Base-by-base conservation (phyloP, 2,329 filamentous ascomycete species). In the Epichloe sp. region DNA sequence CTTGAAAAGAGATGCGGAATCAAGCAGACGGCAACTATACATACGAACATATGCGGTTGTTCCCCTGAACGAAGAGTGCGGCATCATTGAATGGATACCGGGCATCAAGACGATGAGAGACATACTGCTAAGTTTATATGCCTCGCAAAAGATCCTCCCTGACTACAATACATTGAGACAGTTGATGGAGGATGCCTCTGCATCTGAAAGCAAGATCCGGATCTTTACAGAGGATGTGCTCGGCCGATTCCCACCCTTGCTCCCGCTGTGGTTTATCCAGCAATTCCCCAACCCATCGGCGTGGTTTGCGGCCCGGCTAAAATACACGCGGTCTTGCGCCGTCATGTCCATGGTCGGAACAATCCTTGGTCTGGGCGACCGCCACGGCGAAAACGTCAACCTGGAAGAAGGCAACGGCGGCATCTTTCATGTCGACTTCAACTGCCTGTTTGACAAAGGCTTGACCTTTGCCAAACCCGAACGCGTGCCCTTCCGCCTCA, bases 271-370 rank as follows among this genome's bases (percentile, higher is more conserved):
- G 93, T 99, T 98, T 66, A 81, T 93, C 19, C 86, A 95, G 59
- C 88, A 89, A 59, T 99, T 96, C 63, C 89, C 93, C 0, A 89
- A 95, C 62, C 90, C 94, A 4, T 87, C 88, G 12, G 77, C 84
- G 1, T 99, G 93, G 93, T 94, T 98, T 66, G 79, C 82, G 2
- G 90, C 91, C 10, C 81, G 93, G 7, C 75, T 97, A 44, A 80
- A 83, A 45, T 99, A 97, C 68, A 94, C 93, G 2, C 82, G 93
- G 4, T 95, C 93, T 1, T 91, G 87, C 61, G 93, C 94, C 11
- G 93, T 98, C 58, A 98, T 98, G 90, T 95, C 89, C n/a, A 98
- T 99, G 80, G 88, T 95, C 4, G 93, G 93, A 47, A 94, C 95
- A 52, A 90, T 97, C 47, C 78, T 99, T 4, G 93, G 86, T 0